These are phyloP conservation scores for Vinca minor DNA, from an alignment of 257 asterid genomes.

Conservation along the genomic window DNA sequence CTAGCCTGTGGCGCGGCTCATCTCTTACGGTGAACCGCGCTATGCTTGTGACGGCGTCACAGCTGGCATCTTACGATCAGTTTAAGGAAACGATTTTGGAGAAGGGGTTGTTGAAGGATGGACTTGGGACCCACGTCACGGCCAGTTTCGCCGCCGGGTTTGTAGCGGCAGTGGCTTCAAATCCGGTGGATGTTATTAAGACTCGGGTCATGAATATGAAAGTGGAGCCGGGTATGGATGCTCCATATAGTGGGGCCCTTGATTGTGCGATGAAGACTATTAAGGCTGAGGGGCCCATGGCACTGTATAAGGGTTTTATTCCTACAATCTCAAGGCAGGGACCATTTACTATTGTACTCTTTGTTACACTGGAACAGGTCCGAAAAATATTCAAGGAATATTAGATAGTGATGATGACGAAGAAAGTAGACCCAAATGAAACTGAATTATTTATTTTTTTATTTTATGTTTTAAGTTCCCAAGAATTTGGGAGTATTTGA, in stretches of 20 bases:
- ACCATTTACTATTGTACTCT: conserved; percentile 75
- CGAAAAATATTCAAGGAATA: conserved; percentile 70
- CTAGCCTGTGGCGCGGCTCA: conserved; percentile 93
- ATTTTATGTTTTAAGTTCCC: conserved; percentile 10
- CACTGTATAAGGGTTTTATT: too few species aligned
- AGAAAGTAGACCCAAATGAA: not conserved
- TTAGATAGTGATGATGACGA: conserved; percentile 42
- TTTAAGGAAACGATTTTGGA: conserved; percentile 52
- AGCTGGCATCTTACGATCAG: conserved; percentile 80
- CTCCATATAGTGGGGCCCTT: conserved; percentile 70
- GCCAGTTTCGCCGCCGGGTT: conserved; percentile 91
- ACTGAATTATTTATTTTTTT: not conserved
- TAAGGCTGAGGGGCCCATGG: conserved; percentile 74
- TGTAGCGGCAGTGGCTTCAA: conserved; percentile 80
- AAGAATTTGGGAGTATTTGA: conserved; percentile 2
- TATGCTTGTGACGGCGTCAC: conserved; percentile 83
- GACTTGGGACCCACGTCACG: too few species aligned
- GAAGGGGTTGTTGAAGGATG: conserved; percentile 52
- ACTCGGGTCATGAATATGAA: too few species aligned
- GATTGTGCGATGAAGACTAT: conserved; percentile 85
- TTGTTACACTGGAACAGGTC: conserved; percentile 89
- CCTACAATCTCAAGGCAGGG: too few species aligned
- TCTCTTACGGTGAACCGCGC: too few species aligned
- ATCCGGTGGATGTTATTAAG: conserved; percentile 86
- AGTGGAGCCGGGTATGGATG: conserved; percentile 46